Percentiles rank a stretch among this genome's conserved stretches.
Evolutionary conservation across 2,329 filamentous ascomycete genomes (phyloP).

Genomic region (Hymenoscyphus albidus): DNA sequence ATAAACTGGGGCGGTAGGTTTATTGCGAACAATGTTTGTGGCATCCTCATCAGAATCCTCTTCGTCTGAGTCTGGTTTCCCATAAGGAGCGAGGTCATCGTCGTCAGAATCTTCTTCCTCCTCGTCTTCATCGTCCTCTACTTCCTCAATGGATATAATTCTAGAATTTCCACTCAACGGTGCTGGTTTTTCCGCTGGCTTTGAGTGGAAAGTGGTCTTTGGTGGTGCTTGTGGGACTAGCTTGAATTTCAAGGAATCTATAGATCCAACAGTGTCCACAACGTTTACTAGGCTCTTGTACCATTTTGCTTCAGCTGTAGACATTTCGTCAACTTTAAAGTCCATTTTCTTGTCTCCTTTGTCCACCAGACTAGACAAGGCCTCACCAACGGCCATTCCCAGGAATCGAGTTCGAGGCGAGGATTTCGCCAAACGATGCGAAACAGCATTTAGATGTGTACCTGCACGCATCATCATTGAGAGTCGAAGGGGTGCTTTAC

Average conservation of each 20-base stretch:
- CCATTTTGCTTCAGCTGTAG: constrained; percentile 68
- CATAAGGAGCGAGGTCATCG: constrained; percentile 63
- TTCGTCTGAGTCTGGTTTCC: constrained; percentile 80
- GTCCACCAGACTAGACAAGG: constrained; percentile 54
- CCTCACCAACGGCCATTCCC: constrained; percentile 82
- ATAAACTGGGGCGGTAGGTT: constrained; percentile 81
- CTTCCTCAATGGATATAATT: constrained; percentile 59
- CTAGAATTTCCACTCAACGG: constrained; percentile 29
- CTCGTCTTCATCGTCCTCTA: constrained; percentile 54
- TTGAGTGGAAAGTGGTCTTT: constrained; percentile 22
- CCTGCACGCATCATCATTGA: constrained; percentile 67
- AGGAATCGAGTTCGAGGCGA: constrained; percentile 74
- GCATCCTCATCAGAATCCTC: constrained; percentile 94
- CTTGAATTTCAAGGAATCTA: constrained; percentile 45
- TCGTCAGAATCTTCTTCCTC: constrained; percentile 45
- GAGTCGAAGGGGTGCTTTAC: constrained; percentile 62
- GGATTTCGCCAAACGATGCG: constrained; percentile 76
- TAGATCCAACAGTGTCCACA: constrained; percentile 58
- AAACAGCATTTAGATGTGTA: constrained; percentile 72
- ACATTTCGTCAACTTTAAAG: constrained; percentile 79
- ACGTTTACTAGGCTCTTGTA: constrained; percentile 64
- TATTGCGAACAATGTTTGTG: constrained; percentile 78
- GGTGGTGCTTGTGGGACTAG: constrained; percentile 19
- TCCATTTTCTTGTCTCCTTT: constrained; percentile 70
- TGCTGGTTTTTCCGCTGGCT: constrained; percentile 34